Base-by-base conservation (phyloP, 108 stramenopile species). In the Skeletonema grethae region DNA sequence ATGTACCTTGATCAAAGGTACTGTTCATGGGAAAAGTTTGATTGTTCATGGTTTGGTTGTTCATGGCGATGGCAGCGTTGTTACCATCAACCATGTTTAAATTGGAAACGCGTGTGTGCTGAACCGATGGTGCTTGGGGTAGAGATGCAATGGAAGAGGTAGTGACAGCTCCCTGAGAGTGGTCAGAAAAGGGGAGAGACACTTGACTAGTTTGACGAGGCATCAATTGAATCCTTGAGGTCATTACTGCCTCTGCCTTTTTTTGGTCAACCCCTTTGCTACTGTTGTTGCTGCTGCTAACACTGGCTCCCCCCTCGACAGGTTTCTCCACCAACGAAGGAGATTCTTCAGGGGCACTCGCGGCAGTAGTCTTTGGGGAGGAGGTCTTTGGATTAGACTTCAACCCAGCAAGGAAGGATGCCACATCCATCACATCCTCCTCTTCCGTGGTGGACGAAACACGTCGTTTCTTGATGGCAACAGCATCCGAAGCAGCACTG, bases 371-470 rank as follows among this genome's bases (percentile, higher is more conserved):
- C 22, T 20, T 10, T 1, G 18, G 22, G 20, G 34, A 34, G 46
- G 46, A 48, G 25, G 18, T 48, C 0, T 53, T 10, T 1, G 50
- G 20, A 53, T 9, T 53, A 24, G 20, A 24, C 50, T 53, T 53
- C 50, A 53, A 53, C 50, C 50, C 50, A 22, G 50, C 50, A 7
- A 53, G 50, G 50, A 53, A 53, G 50, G 18, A 22, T 7, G 50
- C 50, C 18, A 53, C 50, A 22, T 22, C 50, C 18, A 22, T 53
- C 18, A 53, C 50, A 53, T 53, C 50, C 20, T 53, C 50, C 22
- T 53, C 50, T 1, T 53, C 50, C 9, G 5, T 53, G 4, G 16
- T 7, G 7, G 18, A 22, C 4, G 41, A n/a, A 15, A 43, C 41
- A 10, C 50, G 50, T 24, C 50, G 22, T 8, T 24, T 53, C 50